These are phyloP conservation scores for Rosa multiflora DNA, from an alignment of 306 rosid genomes.

Conservation along the genomic window DNA sequence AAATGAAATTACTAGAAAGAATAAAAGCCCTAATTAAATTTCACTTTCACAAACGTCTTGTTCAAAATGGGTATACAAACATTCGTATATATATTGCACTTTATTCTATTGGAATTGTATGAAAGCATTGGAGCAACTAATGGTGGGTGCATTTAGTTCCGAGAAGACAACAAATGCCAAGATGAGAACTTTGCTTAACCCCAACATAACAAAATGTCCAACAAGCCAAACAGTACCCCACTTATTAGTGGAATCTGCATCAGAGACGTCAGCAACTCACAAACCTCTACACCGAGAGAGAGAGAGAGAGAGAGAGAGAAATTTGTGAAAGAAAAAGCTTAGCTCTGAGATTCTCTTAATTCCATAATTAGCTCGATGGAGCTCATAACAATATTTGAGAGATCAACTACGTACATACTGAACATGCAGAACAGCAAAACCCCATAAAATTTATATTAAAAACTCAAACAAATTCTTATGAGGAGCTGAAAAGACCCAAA, in stretches of 20 bases:
- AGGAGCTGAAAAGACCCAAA: background rate
- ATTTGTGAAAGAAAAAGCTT: background rate
- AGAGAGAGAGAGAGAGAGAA: background rate
- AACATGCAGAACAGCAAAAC: background rate
- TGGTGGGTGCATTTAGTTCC: background rate
- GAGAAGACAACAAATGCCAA: background rate
- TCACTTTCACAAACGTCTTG: no score
- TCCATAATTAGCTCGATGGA: background rate
- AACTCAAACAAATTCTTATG: background rate
- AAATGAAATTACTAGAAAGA: no score
- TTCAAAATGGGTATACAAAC: background rate
- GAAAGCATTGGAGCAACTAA: background rate
- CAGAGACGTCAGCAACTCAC: background rate
- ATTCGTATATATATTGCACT: background rate
- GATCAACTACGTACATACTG: background rate
- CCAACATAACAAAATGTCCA: background rate
- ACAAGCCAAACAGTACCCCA: background rate
- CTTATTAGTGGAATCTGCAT: conserved; percentile 1
- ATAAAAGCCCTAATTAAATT: no score
- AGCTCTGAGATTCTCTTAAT: conserved; percentile 1
- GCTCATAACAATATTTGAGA: background rate
- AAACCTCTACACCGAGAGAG: background rate
- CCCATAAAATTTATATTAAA: background rate
- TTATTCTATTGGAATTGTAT: background rate
- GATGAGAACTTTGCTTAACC: background rate